These are phyloP conservation scores for Aurifilum marmelostoma DNA, from an alignment of 2,329 filamentous ascomycete species.

Conservation along the genomic window DNA sequence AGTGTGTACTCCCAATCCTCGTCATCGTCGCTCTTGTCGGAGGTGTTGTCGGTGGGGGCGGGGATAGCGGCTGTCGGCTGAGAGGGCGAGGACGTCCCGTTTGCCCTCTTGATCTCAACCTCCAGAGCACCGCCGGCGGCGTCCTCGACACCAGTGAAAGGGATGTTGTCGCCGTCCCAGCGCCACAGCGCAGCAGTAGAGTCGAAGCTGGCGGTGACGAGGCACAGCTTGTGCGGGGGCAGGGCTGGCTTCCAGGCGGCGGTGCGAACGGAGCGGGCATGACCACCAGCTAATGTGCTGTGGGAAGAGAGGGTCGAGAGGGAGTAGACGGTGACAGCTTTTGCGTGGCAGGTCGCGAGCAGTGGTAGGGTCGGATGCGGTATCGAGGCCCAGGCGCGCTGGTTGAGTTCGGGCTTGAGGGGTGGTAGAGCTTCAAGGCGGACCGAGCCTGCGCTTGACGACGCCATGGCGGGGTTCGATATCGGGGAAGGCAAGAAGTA, in stretches of 20 bases:
- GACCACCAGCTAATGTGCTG: slow-evolving; percentile 80
- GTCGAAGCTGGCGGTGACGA: slow-evolving; percentile 94
- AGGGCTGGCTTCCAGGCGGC: slow-evolving; percentile 84
- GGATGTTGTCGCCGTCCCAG: slow-evolving; percentile 55
- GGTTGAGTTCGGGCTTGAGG: slow-evolving; percentile 60
- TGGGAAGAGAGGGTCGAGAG: slow-evolving; percentile 79
- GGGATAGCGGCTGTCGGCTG: slow-evolving; percentile 1
- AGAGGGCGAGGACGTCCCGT: slow-evolving; percentile 24
- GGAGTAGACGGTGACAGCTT: slow-evolving; percentile 87
- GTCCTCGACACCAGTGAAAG: slow-evolving; percentile 27
- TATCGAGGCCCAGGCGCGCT: slow-evolving; percentile 82
- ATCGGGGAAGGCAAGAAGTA: neutral
- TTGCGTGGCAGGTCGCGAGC: slow-evolving; percentile 85
- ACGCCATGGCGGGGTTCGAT: slow-evolving; percentile 15
- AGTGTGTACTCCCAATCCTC: slow-evolving; percentile 93
- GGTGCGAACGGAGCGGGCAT: slow-evolving; percentile 85
- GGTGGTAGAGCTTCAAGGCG: slow-evolving; percentile 46
- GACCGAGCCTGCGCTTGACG: slow-evolving; percentile 39
- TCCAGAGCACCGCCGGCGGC: slow-evolving; percentile 40
- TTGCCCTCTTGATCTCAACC: slow-evolving; percentile 43
- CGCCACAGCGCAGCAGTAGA: slow-evolving; percentile 86
- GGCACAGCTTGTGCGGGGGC: slow-evolving; percentile 66
- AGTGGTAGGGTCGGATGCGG: slow-evolving; percentile 88
- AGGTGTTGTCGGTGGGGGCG: slow-evolving; percentile 41
- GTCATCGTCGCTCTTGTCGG: slow-evolving; percentile 69